Percentiles rank a stretch among this genome's conserved stretches.
These are phyloP conservation scores for Adiantum capillusveneris DNA, from an alignment of 75 land plant species.

Conservation along the genomic window DNA sequence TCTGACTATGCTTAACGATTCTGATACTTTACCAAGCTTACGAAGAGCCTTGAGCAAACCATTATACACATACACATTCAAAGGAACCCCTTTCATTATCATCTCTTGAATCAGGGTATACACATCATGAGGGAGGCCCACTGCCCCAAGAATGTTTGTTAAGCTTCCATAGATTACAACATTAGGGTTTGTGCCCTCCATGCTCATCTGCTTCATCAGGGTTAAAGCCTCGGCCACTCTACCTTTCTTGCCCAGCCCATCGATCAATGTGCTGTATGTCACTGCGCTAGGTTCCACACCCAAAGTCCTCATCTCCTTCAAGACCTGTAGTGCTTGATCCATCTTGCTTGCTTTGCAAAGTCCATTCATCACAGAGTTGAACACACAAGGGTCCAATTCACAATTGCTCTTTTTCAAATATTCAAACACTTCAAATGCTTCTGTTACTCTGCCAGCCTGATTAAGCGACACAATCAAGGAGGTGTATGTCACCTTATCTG, in stretches of 20 bases:
- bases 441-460: constrained; percentile 64
- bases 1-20: constrained; percentile 50
- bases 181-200: constrained; percentile 54
- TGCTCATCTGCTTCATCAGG: constrained; percentile 71
- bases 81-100: not conserved
- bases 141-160: not conserved
- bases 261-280: constrained; percentile 62
- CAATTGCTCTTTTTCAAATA: constrained; percentile 54
- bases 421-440: constrained; percentile 79
- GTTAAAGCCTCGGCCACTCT: constrained; percentile 70
- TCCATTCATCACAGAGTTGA: constrained; percentile 65
- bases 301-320: constrained; percentile 65
- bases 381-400: constrained; percentile 46
- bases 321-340: constrained; percentile 72
- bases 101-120: constrained; percentile 24
- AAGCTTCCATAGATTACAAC: constrained; percentile 11
- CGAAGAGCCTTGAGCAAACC: constrained; percentile 65
- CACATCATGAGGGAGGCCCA: not conserved
- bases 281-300: constrained; percentile 49
- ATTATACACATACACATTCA: constrained; percentile 35
- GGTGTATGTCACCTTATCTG: constrained; percentile 64
- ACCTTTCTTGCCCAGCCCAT: constrained; percentile 73
- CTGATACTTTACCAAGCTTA: constrained; percentile 55
- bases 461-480: constrained; percentile 62
- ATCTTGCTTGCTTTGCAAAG: constrained; percentile 67